phyloP scores from a whole-genome alignment of 257 asterid species.

The Solanum pennellii region DNA sequence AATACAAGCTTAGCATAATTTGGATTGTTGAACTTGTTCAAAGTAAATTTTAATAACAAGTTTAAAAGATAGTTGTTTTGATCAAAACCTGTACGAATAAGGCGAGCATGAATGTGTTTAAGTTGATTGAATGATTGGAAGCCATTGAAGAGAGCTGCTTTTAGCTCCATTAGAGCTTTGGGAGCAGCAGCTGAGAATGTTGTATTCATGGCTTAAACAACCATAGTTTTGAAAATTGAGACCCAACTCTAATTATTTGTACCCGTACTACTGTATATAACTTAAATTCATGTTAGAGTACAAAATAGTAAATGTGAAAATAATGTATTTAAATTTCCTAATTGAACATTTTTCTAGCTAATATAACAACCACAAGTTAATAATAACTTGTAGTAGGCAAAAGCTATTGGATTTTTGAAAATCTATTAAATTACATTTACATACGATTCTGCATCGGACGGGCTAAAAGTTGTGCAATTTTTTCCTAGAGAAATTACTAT shows the following conservation, averaged over 20 bases:
- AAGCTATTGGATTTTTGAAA: background rate
- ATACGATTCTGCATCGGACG: background rate
- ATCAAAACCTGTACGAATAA: conserved; percentile 16
- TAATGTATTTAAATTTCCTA: background rate
- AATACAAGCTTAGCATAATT: conserved; percentile 20
- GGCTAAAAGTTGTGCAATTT: background rate
- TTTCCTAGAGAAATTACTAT: background rate
- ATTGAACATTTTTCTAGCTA: background rate
- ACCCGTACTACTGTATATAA: fast-evolving
- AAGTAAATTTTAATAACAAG: conserved; percentile 10
- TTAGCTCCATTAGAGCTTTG: conserved; percentile 9
- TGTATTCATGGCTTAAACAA: background rate
- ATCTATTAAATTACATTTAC: background rate
- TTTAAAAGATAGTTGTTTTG: conserved; percentile 24
- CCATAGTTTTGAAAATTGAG: background rate
- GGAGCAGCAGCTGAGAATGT: background rate
- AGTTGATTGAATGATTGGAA: conserved; percentile 25
- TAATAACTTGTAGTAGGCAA: background rate
- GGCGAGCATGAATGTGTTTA: conserved; percentile 25
- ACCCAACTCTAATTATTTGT: background rate
- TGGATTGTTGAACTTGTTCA: conserved; percentile 21
- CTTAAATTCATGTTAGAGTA: background rate
- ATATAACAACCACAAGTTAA: background rate
- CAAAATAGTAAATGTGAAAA: background rate
- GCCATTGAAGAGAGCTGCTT: conserved; percentile 18